Evolutionary conservation across 768 basidiomycete genomes (phyloP), one percentile per base, ranked within the genome.

Genomic region (Tylopilus plumbeoviolaceoides): DNA sequence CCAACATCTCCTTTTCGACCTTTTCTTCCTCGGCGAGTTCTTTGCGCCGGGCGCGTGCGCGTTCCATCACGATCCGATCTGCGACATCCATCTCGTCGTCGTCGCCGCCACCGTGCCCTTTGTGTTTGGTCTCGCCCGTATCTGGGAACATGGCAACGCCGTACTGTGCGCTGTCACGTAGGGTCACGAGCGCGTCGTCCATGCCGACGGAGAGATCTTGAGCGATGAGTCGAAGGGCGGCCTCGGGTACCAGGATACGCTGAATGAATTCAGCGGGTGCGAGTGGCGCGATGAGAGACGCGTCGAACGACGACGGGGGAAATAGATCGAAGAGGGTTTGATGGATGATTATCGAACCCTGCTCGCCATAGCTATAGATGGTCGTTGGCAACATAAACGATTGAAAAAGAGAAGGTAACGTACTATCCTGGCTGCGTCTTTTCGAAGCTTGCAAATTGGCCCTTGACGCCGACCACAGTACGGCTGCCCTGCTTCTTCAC

Each of bases 381-480:
- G 11, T 21, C 47, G 5, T 56, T 28, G 15, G 41, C 35, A 6
- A 18, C 25, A 17, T 12, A 11, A 8, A 8, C 9, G 36, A 21
- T 30, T 11, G 44, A 40, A 14, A 14, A 30, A 48, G 27, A 31
- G 21, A 25, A 52, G 11, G 23, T 23, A 42, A 80, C 91, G 72
- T 63, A 95, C 92, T 94, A 95, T 72, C 93, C 92, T 25, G 92
- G 91, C 61, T 91, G 88, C 5, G 83, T 82, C 70, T 84, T 87
- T 59, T 90, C 81, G 60, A 95, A 95, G 58, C 73, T 88, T 17
- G 80, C 77, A 60, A 86, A 91, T 61, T 94, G 91, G 2, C 82
- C 88, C 42, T 77, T 79, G 45, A 89, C 79, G 39, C 89, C 85
- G 1, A 78, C 76, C 17, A 82, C 81, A 12, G 80, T 80, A 44